Evolutionary conservation across 2,329 filamentous ascomycete species (phyloP).

Genomic region (Phoma sp.): DNA sequence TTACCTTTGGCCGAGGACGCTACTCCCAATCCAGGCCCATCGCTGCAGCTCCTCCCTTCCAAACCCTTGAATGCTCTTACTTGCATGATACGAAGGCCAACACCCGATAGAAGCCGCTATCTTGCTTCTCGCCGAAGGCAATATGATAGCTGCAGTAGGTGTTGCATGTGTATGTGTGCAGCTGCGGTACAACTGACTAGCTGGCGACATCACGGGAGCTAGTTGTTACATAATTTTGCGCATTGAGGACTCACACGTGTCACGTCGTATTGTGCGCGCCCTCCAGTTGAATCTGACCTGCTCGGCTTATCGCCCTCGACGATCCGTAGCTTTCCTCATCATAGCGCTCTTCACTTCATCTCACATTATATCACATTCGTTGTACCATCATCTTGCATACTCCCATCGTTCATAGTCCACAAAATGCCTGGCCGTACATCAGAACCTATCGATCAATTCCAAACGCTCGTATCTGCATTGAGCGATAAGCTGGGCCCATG

Average conservation of each 20-base stretch:
- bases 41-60: conserved; percentile 6
- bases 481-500: conserved; percentile 77
- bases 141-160: conserved; percentile 15
- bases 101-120: conserved; percentile 34
- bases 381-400: not conserved
- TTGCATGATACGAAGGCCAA: conserved; percentile 10
- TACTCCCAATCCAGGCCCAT: not conserved
- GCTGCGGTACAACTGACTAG: conserved; percentile 27
- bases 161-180: conserved; percentile 11
- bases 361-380: not conserved
- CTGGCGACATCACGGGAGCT: conserved; percentile 25
- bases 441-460: conserved; percentile 56
- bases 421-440: conserved; percentile 33
- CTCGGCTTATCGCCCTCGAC: conserved; percentile 17
- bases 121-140: conserved; percentile 1
- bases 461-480: conserved; percentile 74
- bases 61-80: conserved; percentile 7
- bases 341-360: not conserved
- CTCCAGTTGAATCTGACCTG: conserved; percentile 17
- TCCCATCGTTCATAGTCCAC: not conserved
- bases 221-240: conserved; percentile 39
- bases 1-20: conserved; percentile 20
- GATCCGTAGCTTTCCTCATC: conserved; percentile 9
- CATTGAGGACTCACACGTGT: conserved; percentile 16
- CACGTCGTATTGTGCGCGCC: conserved; percentile 11